Base-by-base conservation (phyloP, 805 yeast species). In the Cyberlindnera xylosilytica region DNA sequence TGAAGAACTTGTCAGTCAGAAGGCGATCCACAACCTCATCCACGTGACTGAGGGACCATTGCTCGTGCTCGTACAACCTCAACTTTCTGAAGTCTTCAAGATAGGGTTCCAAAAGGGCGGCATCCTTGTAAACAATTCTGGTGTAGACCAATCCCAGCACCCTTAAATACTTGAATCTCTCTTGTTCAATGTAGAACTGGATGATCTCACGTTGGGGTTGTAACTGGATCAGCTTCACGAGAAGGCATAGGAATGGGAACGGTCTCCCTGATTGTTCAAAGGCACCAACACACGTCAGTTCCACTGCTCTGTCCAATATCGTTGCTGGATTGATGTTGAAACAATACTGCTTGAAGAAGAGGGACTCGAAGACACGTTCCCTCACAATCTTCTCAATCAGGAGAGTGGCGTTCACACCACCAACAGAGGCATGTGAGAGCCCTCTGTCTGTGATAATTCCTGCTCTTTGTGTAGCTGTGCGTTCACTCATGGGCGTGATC, bases 21-120 rank as follows among this genome's bases (percentile, higher is more conserved):
- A 91, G 58, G 31, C 65, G 63, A 53, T 91, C 96, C 0, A 79
- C 74, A 56, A 82, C 75, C 56, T 82, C 91, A 61, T 91, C 98
- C 65, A 91, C 70, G 54, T 78, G 73, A 5, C 68, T 64, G 40
- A 79, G 61, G 26, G 58, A 65, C 52, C 70, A 63, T 50, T 63
- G 38, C 59, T 64, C 62, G 23, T 72, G 56, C 20, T 73, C 63
- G n/a, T 67, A 52, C 17, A 64, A 36, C 44, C 87, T 68, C 38
- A 91, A 63, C 57, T 85, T 87, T 29, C 95, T 71, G 57, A 75
- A 81, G 62, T 91, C 97, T 7, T 66, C 62, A 16, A 76, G 63
- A 44, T 74, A 70, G 5, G 76, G 74, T 54, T 79, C 88, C 26
- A 88, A 65, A 4, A 62, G 13, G 2, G 35, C 27, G 2, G 34